Percentiles rank a stretch among this genome's conserved stretches.
Conservation (phyloP, 2,329 filamentous ascomycete genomes). For the Aspergillus melleus region DNA sequence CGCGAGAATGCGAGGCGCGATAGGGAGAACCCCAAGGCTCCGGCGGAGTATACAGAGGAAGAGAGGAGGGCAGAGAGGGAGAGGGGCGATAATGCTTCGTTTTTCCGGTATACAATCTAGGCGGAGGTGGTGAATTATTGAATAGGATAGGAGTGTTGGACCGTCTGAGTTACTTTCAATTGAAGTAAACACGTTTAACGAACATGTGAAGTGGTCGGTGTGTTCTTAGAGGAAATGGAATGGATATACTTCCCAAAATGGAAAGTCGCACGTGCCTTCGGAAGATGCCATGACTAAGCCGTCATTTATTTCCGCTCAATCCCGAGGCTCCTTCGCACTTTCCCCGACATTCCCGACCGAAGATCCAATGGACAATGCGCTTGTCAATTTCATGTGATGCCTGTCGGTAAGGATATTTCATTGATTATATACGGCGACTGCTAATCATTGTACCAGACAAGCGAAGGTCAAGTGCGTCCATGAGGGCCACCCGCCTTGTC, state of each 20-base stretch:
- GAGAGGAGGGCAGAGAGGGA: conserved; percentile 8
- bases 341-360: conserved; percentile 2
- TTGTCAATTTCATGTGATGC: conserved; percentile 38
- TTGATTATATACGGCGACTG: background rate
- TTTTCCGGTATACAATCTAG: conserved; percentile 11
- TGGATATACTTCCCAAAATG: too few species aligned
- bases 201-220: too few species aligned
- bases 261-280: too few species aligned
- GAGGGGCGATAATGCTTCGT: conserved; percentile 10
- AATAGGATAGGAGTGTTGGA: too few species aligned
- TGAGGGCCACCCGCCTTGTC: conserved; percentile 36
- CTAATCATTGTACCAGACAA: conserved; percentile 19
- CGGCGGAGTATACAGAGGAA: conserved; percentile 6
- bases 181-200: too few species aligned
- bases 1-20: conserved; percentile 11
- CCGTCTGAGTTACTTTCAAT: too few species aligned
- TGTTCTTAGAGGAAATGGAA: too few species aligned
- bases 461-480: conserved; percentile 40
- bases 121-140: too few species aligned
- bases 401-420: conserved; percentile 30
- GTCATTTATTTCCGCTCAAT: background rate
- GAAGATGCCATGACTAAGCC: too few species aligned
- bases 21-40: conserved; percentile 7
- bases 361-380: conserved; percentile 24
- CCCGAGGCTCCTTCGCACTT: background rate